These are phyloP conservation scores for Phytophthora niederhauseri DNA, from an alignment of 352 stramenopile genomes.

Conservation along the genomic window DNA sequence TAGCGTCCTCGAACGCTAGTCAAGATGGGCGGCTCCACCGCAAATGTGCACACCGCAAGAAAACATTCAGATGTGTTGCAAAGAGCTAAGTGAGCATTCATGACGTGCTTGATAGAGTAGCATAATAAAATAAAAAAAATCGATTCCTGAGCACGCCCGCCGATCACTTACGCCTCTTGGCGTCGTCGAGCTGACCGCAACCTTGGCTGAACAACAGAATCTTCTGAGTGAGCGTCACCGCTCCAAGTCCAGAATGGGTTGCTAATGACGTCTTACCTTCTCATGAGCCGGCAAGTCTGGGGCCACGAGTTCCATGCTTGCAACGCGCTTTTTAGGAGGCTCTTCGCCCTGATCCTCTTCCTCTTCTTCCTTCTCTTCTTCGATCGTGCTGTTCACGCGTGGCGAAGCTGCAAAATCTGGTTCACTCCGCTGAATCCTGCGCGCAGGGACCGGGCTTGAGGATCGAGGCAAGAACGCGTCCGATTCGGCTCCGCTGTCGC, in stretches of 20 bases:
- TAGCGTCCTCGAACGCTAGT: slow-evolving; percentile 14
- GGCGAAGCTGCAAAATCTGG: slow-evolving; percentile 17
- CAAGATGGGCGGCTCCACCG: slow-evolving; percentile 25
- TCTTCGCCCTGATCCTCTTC: slow-evolving; percentile 20
- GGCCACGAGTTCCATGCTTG: too few relatives aligned
- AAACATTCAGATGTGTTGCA: slow-evolving; percentile 4
- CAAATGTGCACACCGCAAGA: slow-evolving; percentile 10
- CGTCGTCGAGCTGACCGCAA: slow-evolving; percentile 19
- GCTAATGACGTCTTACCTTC: slow-evolving; percentile 32
- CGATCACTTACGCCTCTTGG: slow-evolving; percentile 10
- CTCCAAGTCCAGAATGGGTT: too few relatives aligned
- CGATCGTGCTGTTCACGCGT: neutral
- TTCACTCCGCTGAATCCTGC: slow-evolving; percentile 10
- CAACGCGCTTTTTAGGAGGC: slow-evolving; percentile 24
- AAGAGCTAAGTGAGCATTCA: neutral
- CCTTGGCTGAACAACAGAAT: slow-evolving; percentile 19
- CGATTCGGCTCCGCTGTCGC: slow-evolving; percentile 52
- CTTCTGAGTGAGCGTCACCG: neutral
- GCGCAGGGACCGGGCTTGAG: slow-evolving; percentile 40
- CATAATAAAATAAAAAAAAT: slow-evolving; percentile 17
- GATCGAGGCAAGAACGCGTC: slow-evolving; percentile 42
- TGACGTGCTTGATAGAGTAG: neutral
- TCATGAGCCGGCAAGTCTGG: neutral
- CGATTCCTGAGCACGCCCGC: neutral
- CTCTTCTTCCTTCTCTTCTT: slow-evolving; percentile 19